Percentiles rank a stretch among this genome's conserved stretches.
Conservation (phyloP, 73 alveolate genomes). For the Paramecium sexaurelia region DNA sequence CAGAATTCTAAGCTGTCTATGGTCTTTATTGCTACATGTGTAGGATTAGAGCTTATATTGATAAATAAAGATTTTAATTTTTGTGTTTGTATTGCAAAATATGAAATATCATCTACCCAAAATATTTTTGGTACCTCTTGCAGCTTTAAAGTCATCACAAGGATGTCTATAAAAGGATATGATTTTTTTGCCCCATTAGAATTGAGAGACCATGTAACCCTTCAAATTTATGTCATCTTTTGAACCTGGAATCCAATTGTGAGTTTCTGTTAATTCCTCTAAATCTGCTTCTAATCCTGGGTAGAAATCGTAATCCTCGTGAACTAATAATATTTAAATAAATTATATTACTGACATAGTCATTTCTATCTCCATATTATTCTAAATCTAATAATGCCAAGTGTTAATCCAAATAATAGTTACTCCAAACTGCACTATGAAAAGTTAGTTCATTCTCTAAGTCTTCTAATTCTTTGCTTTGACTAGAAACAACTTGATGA, state of each 20-base stretch:
- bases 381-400: conserved; percentile 62
- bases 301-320: conserved; percentile 65
- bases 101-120: conserved; percentile 66
- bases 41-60: background rate
- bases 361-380: conserved; percentile 60
- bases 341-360: background rate
- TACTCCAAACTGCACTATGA: conserved; percentile 69
- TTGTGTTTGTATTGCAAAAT: background rate
- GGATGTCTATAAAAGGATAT: conserved; percentile 69
- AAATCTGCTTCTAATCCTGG: conserved; percentile 65
- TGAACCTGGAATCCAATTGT: conserved; percentile 71
- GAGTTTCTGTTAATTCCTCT: conserved; percentile 67
- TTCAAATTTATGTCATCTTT: conserved; percentile 67
- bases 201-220: conserved; percentile 60
- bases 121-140: conserved; percentile 68
- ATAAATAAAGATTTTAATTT: background rate
- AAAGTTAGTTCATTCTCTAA: conserved; percentile 63
- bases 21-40: background rate
- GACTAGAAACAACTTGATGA: conserved; percentile 62
- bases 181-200: conserved; percentile 68
- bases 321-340: conserved; percentile 7
- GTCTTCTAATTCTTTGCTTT: conserved; percentile 64
- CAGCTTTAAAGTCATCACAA: conserved; percentile 70
- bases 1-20: background rate
- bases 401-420: conserved; percentile 60